phyloP scores from a whole-genome alignment of 768 basidiomycete genomes.

The Calvatia gigantea region DNA sequence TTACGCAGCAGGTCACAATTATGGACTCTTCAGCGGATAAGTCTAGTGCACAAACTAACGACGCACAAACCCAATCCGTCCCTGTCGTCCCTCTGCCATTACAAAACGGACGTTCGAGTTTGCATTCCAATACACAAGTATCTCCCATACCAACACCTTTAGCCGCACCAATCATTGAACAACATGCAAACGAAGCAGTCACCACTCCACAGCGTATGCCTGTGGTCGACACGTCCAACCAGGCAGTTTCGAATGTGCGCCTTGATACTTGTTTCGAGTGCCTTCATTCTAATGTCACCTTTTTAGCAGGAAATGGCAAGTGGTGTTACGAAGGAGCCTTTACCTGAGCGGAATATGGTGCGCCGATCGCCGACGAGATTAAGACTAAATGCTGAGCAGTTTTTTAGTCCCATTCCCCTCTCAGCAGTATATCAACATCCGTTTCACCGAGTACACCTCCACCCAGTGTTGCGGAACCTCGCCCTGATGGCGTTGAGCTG shows the following conservation, averaged over 20 bases:
- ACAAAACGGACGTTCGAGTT: neutral
- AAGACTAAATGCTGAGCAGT: neutral
- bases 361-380: neutral
- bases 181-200: neutral
- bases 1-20: neutral
- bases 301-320: neutral
- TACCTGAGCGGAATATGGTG: neutral
- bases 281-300: neutral
- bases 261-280: neutral
- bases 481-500: neutral
- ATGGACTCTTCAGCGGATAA: neutral
- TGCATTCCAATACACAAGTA: neutral
- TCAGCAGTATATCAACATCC: neutral
- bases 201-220: neutral
- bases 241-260: neutral
- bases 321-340: neutral
- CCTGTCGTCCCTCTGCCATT: neutral
- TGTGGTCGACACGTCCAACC: neutral
- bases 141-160: neutral
- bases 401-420: neutral
- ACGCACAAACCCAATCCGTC: neutral
- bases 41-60: neutral
- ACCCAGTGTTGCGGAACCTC: neutral
- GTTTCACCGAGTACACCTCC: slow-evolving; percentile 1
- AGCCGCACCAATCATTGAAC: neutral